Evolutionary conservation across 768 basidiomycete genomes (phyloP).

Genomic region (Tulasnella sp.): DNA sequence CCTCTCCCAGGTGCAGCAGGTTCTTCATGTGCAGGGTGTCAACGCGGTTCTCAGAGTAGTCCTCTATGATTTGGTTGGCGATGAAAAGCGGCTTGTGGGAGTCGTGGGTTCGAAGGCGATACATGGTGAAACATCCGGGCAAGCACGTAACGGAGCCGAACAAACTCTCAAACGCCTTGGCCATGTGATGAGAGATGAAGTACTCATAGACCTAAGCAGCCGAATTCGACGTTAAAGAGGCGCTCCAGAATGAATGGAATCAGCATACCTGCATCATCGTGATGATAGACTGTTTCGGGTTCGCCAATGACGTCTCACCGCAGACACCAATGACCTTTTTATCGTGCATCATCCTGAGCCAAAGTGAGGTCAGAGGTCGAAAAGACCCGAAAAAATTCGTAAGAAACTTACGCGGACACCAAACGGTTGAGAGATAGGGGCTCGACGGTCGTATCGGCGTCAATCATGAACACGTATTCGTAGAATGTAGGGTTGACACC

Average conservation of each 20-base stretch:
- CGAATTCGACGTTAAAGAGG: constrained; percentile 9
- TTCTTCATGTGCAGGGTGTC: constrained; percentile 99
- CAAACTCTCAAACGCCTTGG: constrained; percentile 93
- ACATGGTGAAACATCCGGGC: constrained; percentile 97
- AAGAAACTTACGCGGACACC: constrained; percentile 70
- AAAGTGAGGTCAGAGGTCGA: background rate
- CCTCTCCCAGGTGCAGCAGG: constrained; percentile 91
- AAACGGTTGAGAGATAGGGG: constrained; percentile 79
- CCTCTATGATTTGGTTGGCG: constrained; percentile 78
- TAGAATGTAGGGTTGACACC: constrained; percentile 99
- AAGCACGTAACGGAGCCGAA: constrained; percentile 98
- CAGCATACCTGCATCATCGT: constrained; percentile 85
- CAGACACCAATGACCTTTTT: constrained; percentile 89
- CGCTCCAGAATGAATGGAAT: background rate
- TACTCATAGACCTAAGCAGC: constrained; percentile 83
- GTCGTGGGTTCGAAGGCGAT: constrained; percentile 87
- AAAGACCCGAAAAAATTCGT: background rate
- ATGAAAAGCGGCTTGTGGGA: constrained; percentile 91
- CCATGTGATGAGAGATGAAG: constrained; percentile 98
- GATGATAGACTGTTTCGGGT: constrained; percentile 87
- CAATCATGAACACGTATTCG: constrained; percentile 87
- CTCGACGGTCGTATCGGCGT: constrained; percentile 91
- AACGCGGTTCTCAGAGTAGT: constrained; percentile 92
- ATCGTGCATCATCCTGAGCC: constrained; percentile 87
- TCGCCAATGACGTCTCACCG: constrained; percentile 87